Conservation (phyloP, 2,329 filamentous ascomycete genomes). For the Neopestalotiopsis sp. region DNA sequence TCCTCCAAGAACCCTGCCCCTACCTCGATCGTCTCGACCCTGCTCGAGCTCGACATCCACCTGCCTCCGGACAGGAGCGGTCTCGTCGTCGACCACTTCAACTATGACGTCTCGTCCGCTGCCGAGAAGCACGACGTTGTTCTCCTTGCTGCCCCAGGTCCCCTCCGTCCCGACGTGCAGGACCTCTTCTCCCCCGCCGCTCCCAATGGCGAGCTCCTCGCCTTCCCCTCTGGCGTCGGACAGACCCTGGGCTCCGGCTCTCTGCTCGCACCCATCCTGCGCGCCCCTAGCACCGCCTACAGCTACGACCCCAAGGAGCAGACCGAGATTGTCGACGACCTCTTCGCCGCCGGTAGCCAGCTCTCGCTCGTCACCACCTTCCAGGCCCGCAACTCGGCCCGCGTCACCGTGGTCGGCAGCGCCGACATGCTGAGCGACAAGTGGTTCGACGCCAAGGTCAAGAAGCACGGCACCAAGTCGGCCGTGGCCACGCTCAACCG, state of each 20-base stretch:
- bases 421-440: slow-evolving; percentile 85
- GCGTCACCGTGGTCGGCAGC: slow-evolving; percentile 84
- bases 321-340: slow-evolving; percentile 72
- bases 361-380: slow-evolving; percentile 83
- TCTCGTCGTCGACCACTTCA: slow-evolving; percentile 93
- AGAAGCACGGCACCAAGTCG: slow-evolving; percentile 58
- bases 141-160: slow-evolving; percentile 72
- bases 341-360: slow-evolving; percentile 85
- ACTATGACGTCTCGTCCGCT: slow-evolving; percentile 80
- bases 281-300: slow-evolving; percentile 85
- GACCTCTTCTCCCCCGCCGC: slow-evolving; percentile 76
- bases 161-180: slow-evolving; percentile 72
- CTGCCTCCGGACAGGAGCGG: slow-evolving; percentile 86
- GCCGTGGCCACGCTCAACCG: slow-evolving; percentile 75
- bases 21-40: slow-evolving; percentile 75
- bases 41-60: slow-evolving; percentile 86
- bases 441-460: slow-evolving; percentile 86
- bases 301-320: slow-evolving; percentile 94
- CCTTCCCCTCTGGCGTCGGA: slow-evolving; percentile 82
- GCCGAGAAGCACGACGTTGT: slow-evolving; percentile 88
- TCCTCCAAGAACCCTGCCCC: slow-evolving; percentile 75
- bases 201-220: slow-evolving; percentile 62
- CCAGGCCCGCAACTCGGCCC: slow-evolving; percentile 92
- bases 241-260: slow-evolving; percentile 81
- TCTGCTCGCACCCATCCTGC: slow-evolving; percentile 80